Evolutionary conservation across 805 yeast genomes (phyloP).

Genomic region (Hemisphaericaspora nanyangensis): DNA sequence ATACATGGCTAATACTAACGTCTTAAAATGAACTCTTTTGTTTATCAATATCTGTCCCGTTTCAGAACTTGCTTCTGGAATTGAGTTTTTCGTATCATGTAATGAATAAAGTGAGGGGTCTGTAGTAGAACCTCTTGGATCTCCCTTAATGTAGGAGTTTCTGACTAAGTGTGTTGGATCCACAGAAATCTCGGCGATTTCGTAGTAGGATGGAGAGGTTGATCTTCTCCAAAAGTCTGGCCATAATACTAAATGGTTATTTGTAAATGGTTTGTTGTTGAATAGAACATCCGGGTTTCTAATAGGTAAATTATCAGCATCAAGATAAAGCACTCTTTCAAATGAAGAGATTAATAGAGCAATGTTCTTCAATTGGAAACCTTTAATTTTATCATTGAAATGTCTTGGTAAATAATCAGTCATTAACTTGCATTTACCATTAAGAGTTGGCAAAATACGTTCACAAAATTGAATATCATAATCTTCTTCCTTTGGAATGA

Average conservation of each 20-base stretch:
- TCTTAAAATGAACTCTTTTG: conserved; percentile 26
- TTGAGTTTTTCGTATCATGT: conserved; percentile 28
- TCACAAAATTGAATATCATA: conserved; percentile 32
- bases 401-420: conserved; percentile 37
- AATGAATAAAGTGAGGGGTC: conserved; percentile 12
- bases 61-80: conserved; percentile 37
- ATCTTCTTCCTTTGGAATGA: conserved; percentile 29
- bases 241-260: conserved; percentile 31
- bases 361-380: conserved; percentile 34
- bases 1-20: conserved; percentile 33
- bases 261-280: conserved; percentile 28
- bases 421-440: conserved; percentile 42
- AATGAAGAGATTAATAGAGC: conserved; percentile 37
- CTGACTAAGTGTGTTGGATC: conserved; percentile 19
- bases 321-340: conserved; percentile 31
- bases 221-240: conserved; percentile 42
- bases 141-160: conserved; percentile 25
- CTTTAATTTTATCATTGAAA: conserved; percentile 17
- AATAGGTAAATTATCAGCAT: conserved; percentile 37
- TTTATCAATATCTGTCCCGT: conserved; percentile 38
- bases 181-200: conserved; percentile 26
- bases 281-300: conserved; percentile 34
- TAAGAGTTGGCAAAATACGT: conserved; percentile 26
- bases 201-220: conserved; percentile 34
- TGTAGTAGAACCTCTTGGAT: conserved; percentile 18